A percentile compares a stretch with the other conserved stretches of the same genome.
Evolutionary conservation across 805 yeast species (phyloP).

Genomic region (Clavispora vitiphila): DNA sequence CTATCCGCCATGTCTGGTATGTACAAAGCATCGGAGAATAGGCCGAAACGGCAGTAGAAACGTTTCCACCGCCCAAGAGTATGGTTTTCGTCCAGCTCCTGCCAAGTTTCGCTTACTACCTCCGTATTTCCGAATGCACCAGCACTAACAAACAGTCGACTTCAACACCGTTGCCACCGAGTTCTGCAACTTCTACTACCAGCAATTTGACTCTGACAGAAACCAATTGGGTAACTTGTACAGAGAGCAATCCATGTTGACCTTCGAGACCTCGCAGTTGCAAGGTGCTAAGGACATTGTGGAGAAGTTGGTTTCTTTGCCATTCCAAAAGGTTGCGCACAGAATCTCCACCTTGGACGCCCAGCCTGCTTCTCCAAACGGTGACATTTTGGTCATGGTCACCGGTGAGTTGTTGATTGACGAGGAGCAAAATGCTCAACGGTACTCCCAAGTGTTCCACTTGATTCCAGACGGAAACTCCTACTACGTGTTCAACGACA

Average conservation of each 20-base stretch:
- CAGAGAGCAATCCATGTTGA: constrained; percentile 96
- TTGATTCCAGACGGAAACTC: constrained; percentile 88
- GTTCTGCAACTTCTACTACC: constrained; percentile 92
- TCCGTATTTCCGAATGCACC: background rate
- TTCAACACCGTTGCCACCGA: constrained; percentile 55
- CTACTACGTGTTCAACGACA: constrained; percentile 93
- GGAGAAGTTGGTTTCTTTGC: constrained; percentile 83
- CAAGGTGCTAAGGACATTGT: constrained; percentile 94
- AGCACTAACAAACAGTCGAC: constrained; percentile 28
- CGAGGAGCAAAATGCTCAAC: constrained; percentile 92
- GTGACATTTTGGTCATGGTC: constrained; percentile 94
- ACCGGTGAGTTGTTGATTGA: constrained; percentile 92
- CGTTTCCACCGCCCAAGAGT: no score
- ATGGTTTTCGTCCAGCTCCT: no score
- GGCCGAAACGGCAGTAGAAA: no score
- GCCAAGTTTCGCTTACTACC: no score
- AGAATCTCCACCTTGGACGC: constrained; percentile 94
- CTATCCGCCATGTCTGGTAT: constrained; percentile 25
- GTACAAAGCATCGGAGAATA: constrained; percentile 5
- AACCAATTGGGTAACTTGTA: constrained; percentile 86
- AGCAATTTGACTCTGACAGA: constrained; percentile 91
- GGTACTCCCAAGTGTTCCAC: constrained; percentile 97
- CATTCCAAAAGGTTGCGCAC: constrained; percentile 90
- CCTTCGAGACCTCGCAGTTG: constrained; percentile 89
- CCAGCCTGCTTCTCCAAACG: constrained; percentile 91